phyloP scores from a whole-genome alignment of 2,329 filamentous ascomycete species.

The Colletotrichum lentis region DNA sequence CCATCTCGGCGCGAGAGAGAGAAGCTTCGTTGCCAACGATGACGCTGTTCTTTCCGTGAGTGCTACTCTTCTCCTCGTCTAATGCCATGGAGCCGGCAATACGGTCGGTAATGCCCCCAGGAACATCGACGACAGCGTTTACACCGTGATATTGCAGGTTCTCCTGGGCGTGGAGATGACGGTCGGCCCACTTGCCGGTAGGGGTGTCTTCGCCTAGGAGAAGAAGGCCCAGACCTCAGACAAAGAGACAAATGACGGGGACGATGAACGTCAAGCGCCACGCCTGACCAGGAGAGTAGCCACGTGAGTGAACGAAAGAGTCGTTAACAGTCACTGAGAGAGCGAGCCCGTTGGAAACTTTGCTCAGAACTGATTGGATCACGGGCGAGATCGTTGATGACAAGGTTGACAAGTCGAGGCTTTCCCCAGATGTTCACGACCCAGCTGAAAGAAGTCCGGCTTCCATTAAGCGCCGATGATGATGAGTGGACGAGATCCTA shows the following conservation, averaged over 20 bases:
- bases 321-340: slow-evolving; percentile 55
- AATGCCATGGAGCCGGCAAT: slow-evolving; percentile 41
- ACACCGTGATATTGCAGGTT: slow-evolving; percentile 59
- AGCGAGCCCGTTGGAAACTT: not conserved
- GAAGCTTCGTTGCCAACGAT: slow-evolving; percentile 54
- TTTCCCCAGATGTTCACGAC: not conserved
- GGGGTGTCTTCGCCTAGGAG: slow-evolving; percentile 83
- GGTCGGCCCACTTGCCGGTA: slow-evolving; percentile 80
- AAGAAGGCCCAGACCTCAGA: slow-evolving; percentile 72
- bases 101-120: slow-evolving; percentile 58
- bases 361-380: not conserved
- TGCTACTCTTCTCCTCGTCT: slow-evolving; percentile 49
- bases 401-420: not conserved
- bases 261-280: slow-evolving; percentile 89
- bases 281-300: slow-evolving; percentile 71
- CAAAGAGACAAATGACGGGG: slow-evolving; percentile 78
- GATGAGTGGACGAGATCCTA: not conserved
- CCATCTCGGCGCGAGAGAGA: slow-evolving; percentile 60
- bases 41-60: slow-evolving; percentile 48
- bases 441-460: not conserved
- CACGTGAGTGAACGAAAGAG: slow-evolving; percentile 68
- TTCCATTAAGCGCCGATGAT: not conserved
- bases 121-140: slow-evolving; percentile 61
- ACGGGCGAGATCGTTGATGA: not conserved
- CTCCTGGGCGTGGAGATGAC: slow-evolving; percentile 65